Base-by-base conservation (phyloP, 2,329 filamentous ascomycete genomes). In the Aspergillus sp. region DNA sequence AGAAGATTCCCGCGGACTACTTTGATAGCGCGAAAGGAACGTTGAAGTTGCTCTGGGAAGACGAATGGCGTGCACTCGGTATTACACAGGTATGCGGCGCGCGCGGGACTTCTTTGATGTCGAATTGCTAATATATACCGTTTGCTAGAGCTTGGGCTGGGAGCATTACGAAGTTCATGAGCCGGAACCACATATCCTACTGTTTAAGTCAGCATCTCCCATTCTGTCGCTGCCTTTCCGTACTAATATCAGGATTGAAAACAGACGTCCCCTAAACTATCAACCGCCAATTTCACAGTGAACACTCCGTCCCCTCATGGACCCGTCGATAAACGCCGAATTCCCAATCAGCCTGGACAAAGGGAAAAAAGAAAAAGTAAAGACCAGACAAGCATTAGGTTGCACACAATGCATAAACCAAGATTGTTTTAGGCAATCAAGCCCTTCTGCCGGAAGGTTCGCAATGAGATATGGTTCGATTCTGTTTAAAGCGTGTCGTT, bases 91-190 rank as follows among this genome's bases (percentile, higher is more conserved):
- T 96, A 77, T 45, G 80, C 45, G 38, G 20, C 16, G 34, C 34
- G 6, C 1, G 34, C 16, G 34, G 11, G 34, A 38, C 5, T 38
- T 11, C 20, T 34, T 6, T 19, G 4, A 29, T 45, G 11, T 16
- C 34, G n/a, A 29, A 32, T 31, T 20, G 38, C 50, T 56, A 58
- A 54, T 42, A 7, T 7, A 34, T 40, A 13, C 13, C 14, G n/a
- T 14, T 50, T 10, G 38, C 46, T 70, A 97, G 92, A 97, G 93
- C 79, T 80, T 99, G 66, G 94, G 94, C 53, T 99, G 94, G 94
- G 93, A 97, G 73, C 94, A 99, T 74, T 99, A 99, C 71, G 94
- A 99, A 75, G 94, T 99, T 50, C 94, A 99, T 73, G 94, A 97
- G 74, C 94, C 94, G 41, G 94, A 99, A 77, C 94, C 94, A 60